Conservation (phyloP, 345 rosid genomes). For the Lepidium sativum region DNA sequence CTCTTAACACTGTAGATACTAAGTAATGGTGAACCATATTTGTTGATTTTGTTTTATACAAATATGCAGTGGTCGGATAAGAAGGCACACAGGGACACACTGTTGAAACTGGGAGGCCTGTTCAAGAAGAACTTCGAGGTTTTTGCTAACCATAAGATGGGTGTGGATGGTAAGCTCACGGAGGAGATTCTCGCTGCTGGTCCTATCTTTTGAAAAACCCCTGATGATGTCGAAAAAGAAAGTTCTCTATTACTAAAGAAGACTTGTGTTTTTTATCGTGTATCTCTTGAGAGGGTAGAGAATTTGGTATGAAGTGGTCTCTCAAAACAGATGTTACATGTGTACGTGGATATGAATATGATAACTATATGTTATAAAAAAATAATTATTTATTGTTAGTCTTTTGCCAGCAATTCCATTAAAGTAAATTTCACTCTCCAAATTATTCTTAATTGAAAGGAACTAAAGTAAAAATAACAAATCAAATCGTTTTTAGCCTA, state of each 20-base stretch:
- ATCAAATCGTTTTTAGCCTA: too few species aligned
- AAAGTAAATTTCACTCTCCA: too few species aligned
- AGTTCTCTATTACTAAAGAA: neutral
- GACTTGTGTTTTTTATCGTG: neutral
- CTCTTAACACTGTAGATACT: neutral
- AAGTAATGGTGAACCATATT: neutral
- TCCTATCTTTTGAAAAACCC: conserved; percentile 40
- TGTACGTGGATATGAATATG: neutral
- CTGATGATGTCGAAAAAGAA: neutral
- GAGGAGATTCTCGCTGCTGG: conserved; percentile 88
- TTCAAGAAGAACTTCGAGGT: conserved; percentile 75
- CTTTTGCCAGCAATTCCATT: neutral
- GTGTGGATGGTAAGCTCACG: conserved; percentile 60
- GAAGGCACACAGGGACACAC: conserved; percentile 62
- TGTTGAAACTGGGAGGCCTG: conserved; percentile 79
- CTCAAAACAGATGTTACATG: neutral
- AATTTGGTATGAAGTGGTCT: neutral
- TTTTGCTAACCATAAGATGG: conserved; percentile 72
- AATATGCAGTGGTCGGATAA: conserved; percentile 71
- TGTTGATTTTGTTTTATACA: neutral
- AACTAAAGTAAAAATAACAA: too few species aligned
- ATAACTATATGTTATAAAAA: neutral
- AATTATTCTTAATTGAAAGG: too few species aligned
- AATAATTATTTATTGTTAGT: neutral
- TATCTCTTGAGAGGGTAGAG: neutral